Base-by-base conservation (phyloP, 768 basidiomycete genomes). In the Collybia sordida region DNA sequence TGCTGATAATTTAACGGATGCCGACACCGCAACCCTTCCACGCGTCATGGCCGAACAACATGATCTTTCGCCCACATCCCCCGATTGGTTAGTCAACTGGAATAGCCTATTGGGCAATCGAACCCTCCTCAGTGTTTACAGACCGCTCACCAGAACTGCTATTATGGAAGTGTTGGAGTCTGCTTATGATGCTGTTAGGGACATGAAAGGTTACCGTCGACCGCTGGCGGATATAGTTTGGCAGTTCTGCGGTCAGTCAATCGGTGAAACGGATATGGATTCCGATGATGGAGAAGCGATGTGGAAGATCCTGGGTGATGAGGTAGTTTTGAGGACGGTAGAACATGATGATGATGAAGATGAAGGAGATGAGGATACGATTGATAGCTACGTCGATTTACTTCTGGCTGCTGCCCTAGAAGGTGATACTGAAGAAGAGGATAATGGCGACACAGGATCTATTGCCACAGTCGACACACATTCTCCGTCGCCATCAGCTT, bases 21-120 rank as follows among this genome's bases (percentile, higher is more conserved):
- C 63, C 14, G 85, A 90, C 60, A 86, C 86, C 0, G 78, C 82
- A 0, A 76, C 76, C 45, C 72, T 90, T 2, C 80, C 88, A 6
- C 59, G 60, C 9, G 67, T 81, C 45, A 86, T 92, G 83, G 69
- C 75, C 31, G 81, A 82, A 39, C 81, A 86, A 49, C 82, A 86
- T 54, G 79, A 82, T 42, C 73, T 90, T 25, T 83, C 81, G 2
- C 89, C 89, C 1, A 85, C 85, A 9, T 82, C 84, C 1, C 80
- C 84, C 0, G 77, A 82, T 4, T 92, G 89, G 89, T 64, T 90
- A 22, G 67, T 68, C 15, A 83, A 85, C 59, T 90, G 89, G 89
- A 63, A 72, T 31, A 73, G 57, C 31, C 67, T 90, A 5, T 62
- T 89, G 12, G 68, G 65, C n/a, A 81, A 81, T 51, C 62, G 73